A percentile compares a stretch with the other conserved stretches of the same genome.
Conservation (phyloP, 78 protist species). For the Creolimax fragrantissima region DNA sequence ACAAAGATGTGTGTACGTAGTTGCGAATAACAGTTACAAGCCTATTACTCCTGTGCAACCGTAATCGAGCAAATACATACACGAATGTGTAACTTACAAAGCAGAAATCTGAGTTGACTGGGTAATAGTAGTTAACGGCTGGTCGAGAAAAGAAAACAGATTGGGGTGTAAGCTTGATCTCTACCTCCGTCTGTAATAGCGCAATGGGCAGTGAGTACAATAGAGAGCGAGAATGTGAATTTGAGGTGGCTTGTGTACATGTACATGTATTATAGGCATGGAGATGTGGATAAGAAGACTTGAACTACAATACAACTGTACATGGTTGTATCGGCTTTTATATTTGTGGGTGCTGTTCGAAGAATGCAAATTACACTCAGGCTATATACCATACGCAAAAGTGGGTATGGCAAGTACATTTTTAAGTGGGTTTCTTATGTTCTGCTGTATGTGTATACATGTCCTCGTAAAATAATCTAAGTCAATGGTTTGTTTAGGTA, state of each 20-base stretch:
- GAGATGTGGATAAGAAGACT: neutral
- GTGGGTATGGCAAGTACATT: no score
- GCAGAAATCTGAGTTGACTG: neutral
- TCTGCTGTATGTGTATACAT: no score
- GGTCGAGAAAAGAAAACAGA: neutral
- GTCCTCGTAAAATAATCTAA: no score
- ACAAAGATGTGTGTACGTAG: no score
- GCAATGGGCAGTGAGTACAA: neutral
- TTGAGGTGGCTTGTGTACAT: no score
- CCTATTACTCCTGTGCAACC: no score
- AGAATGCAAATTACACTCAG: no score
- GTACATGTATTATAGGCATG: neutral
- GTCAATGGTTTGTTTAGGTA: no score
- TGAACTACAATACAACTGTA: neutral
- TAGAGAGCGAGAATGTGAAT: neutral
- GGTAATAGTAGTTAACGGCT: neutral
- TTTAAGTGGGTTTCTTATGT: no score
- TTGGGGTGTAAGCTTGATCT: neutral
- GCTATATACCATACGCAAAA: no score
- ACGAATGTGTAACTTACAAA: neutral
- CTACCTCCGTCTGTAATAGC: neutral
- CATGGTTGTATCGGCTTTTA: neutral
- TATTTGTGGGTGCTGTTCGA: neutral
- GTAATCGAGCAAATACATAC: no score
- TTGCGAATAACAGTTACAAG: no score